Conservation (phyloP, 257 asterid genomes). For the Lycium ferocissimum region DNA sequence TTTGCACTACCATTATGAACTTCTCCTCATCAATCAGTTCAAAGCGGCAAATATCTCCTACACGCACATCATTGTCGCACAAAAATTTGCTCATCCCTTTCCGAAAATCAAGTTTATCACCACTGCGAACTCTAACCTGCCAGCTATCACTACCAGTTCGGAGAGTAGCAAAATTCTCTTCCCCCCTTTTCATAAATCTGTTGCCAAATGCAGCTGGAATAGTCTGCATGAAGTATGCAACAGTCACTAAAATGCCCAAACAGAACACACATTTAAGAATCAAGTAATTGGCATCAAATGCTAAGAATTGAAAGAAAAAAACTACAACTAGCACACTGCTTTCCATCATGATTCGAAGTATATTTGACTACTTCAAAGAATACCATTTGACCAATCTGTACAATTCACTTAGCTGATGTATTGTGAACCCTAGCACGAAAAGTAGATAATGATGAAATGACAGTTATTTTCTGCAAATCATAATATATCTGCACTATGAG, state of each 20-base stretch:
- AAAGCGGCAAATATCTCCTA: conserved; percentile 2
- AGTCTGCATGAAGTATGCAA: background rate
- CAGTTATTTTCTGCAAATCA: too few species aligned
- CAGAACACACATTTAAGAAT: too few species aligned
- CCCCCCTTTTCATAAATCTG: background rate
- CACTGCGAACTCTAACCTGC: background rate
- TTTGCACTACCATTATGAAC: background rate
- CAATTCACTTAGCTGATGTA: too few species aligned
- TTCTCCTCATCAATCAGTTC: background rate
- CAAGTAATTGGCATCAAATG: too few species aligned
- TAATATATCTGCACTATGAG: too few species aligned
- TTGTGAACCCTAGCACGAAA: too few species aligned
- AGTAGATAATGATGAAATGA: too few species aligned
- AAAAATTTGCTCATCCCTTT: background rate
- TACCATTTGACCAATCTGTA: too few species aligned
- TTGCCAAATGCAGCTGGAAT: background rate
- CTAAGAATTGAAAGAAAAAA: too few species aligned
- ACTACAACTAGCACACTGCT: too few species aligned
- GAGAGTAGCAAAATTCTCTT: background rate
- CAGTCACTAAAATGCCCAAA: background rate
- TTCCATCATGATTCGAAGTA: too few species aligned
- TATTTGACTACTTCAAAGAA: too few species aligned
- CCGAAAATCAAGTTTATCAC: background rate
- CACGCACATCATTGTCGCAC: background rate
- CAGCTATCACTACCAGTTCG: background rate